Evolutionary conservation across 345 rosid species (phyloP).

Genomic region (Citrus inodora): DNA sequence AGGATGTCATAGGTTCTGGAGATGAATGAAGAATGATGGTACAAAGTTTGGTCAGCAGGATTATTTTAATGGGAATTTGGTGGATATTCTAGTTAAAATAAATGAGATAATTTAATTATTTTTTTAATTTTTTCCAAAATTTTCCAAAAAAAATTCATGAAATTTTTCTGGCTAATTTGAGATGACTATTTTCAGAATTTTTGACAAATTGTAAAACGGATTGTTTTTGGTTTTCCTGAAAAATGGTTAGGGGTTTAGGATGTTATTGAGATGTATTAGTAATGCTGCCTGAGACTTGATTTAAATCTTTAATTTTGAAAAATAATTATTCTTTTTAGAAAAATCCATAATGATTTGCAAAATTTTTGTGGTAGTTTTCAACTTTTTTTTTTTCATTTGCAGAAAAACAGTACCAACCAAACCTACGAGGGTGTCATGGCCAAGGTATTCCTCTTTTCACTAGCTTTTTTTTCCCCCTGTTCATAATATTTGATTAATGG

Average conservation of each 20-base stretch:
- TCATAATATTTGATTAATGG: background rate
- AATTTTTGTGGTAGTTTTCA: background rate
- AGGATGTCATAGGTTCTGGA: background rate
- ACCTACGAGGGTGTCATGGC: constrained; percentile 30
- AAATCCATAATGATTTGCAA: background rate
- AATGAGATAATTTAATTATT: background rate
- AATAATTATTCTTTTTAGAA: background rate
- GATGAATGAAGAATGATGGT: background rate
- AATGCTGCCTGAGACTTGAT: background rate
- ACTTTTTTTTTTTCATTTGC: constrained; percentile 6
- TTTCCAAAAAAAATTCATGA: too few species aligned
- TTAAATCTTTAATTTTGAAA: background rate
- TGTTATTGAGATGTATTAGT: background rate
- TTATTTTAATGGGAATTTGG: background rate
- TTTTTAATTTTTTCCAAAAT: background rate
- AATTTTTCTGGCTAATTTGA: too few species aligned
- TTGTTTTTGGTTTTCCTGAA: background rate
- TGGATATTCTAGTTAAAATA: background rate
- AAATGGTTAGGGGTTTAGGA: background rate
- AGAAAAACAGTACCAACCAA: constrained; percentile 49
- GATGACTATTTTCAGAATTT: background rate
- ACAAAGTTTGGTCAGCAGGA: background rate
- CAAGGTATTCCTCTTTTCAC: constrained; percentile 31
- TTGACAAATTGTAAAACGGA: background rate
- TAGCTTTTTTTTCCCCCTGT: background rate